phyloP scores from a whole-genome alignment of 2,329 filamentous ascomycete genomes.

The Botrytis cinerea region DNA sequence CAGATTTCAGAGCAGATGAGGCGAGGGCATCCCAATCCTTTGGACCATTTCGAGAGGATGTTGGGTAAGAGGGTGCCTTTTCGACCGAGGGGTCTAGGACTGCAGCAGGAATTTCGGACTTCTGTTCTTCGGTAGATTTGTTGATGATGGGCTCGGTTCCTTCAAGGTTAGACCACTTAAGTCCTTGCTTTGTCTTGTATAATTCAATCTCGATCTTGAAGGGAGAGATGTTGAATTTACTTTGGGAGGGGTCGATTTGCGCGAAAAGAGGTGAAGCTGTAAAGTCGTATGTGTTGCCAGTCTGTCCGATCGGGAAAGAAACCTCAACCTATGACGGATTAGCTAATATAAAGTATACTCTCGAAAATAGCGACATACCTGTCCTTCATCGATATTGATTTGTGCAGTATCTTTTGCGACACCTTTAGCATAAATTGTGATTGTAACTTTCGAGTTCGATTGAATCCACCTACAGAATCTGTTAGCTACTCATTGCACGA shows the following conservation, averaged over 20 bases:
- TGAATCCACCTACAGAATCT: constrained; percentile 57
- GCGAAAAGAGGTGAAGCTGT: constrained; percentile 68
- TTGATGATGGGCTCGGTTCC: constrained; percentile 30
- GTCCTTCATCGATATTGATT: constrained; percentile 46
- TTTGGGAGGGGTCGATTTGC: constrained; percentile 61
- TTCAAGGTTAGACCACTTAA: constrained; percentile 39
- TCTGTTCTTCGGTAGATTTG: constrained; percentile 15
- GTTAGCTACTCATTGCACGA: background rate
- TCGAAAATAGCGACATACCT: constrained; percentile 26
- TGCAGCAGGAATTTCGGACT: constrained; percentile 24
- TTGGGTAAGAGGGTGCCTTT: constrained; percentile 71
- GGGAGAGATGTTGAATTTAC: constrained; percentile 65
- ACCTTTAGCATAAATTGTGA: constrained; percentile 67
- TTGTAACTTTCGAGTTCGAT: constrained; percentile 58
- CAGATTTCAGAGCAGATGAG: constrained; percentile 1
- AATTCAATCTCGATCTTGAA: constrained; percentile 81
- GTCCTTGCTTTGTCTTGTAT: constrained; percentile 62
- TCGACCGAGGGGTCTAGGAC: constrained; percentile 30
- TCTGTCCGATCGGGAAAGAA: constrained; percentile 57
- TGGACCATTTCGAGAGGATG: constrained; percentile 77
- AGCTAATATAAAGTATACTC: too few species aligned
- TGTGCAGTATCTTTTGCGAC: constrained; percentile 57
- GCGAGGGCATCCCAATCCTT: constrained; percentile 91
- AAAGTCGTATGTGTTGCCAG: constrained; percentile 56
- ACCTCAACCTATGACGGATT: constrained; percentile 50